Percentiles rank a stretch among this genome's conserved stretches.
phyloP scores from a whole-genome alignment of 176 grass and related monocot species.

The Cocos nucifera region DNA sequence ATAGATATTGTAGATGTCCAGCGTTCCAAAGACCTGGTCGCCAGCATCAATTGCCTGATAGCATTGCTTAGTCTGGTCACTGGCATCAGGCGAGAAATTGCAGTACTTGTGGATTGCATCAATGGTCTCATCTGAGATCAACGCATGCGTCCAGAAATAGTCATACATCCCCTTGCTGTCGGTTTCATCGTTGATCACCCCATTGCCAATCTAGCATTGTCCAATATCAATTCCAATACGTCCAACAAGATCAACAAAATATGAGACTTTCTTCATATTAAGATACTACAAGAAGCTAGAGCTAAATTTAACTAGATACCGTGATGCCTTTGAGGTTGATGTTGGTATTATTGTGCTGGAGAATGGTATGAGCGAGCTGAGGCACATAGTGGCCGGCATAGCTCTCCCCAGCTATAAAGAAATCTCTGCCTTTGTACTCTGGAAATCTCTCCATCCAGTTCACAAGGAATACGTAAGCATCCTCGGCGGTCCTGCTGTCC shows the following conservation, averaged over 20 bases:
- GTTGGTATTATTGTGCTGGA: conserved; percentile 23
- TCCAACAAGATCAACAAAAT: not conserved
- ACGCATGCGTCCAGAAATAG: conserved; percentile 86
- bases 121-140: conserved; percentile 61
- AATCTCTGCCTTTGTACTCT: conserved; percentile 70
- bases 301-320: conserved; percentile 32
- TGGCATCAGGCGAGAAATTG: conserved; percentile 38
- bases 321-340: conserved; percentile 85
- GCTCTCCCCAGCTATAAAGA: conserved; percentile 80
- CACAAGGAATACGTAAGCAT: conserved; percentile 49
- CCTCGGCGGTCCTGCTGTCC: conserved; percentile 51
- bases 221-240: not conserved
- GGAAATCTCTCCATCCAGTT: conserved; percentile 71
- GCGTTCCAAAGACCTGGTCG: not conserved
- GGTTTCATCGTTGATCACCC: conserved; percentile 69
- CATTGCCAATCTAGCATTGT: conserved; percentile 64
- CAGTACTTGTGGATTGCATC: conserved; percentile 41
- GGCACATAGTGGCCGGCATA: conserved; percentile 87
- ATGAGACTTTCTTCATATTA: too few species aligned
- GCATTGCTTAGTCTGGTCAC: conserved; percentile 8
- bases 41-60: not conserved
- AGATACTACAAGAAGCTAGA: too few species aligned
- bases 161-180: conserved; percentile 60
- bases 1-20: conserved; percentile 96
- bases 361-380: conserved; percentile 62